phyloP scores from a whole-genome alignment of 2,329 filamentous ascomycete genomes.

The Dichotomopilus funicola region DNA sequence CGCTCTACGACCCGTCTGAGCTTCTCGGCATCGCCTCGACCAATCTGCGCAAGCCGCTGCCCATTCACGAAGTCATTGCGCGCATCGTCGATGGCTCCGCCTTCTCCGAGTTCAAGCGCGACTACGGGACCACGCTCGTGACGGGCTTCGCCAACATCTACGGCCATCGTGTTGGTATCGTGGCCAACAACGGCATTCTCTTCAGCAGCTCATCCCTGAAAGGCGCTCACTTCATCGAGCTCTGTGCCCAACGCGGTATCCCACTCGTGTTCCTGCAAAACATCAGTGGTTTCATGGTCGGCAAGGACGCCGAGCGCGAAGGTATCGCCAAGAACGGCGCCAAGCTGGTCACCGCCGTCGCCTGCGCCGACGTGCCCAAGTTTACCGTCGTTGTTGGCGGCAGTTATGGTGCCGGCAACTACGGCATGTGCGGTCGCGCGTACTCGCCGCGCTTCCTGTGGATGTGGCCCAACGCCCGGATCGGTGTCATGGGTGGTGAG shows the following conservation, averaged over 20 bases:
- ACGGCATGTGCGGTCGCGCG: constrained; percentile 95
- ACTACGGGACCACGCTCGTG: constrained; percentile 82
- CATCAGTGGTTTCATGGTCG: constrained; percentile 98
- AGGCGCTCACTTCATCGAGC: constrained; percentile 93
- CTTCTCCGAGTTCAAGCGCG: constrained; percentile 90
- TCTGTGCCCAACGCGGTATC: constrained; percentile 83
- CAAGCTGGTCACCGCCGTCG: constrained; percentile 91
- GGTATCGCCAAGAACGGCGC: constrained; percentile 98
- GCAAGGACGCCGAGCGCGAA: constrained; percentile 81
- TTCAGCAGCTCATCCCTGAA: constrained; percentile 87
- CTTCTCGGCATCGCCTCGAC: constrained; percentile 84
- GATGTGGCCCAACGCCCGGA: constrained; percentile 97
- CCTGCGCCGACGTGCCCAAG: constrained; percentile 90
- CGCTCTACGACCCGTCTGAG: constrained; percentile 72
- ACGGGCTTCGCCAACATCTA: constrained; percentile 89
- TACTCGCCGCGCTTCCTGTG: constrained; percentile 88
- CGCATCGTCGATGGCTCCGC: constrained; percentile 85
- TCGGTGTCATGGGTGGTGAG: constrained; percentile 93
- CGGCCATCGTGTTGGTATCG: constrained; percentile 82
- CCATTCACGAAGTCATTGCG: constrained; percentile 84
- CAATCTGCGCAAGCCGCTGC: constrained; percentile 78
- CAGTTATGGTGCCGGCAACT: constrained; percentile 91
- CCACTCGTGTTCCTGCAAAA: constrained; percentile 94
- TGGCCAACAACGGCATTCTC: constrained; percentile 94
- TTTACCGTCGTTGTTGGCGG: constrained; percentile 95